Evolutionary conservation across 371 early-diverging fungal genomes (phyloP).

Genomic region (Rhizopus microsporus): DNA sequence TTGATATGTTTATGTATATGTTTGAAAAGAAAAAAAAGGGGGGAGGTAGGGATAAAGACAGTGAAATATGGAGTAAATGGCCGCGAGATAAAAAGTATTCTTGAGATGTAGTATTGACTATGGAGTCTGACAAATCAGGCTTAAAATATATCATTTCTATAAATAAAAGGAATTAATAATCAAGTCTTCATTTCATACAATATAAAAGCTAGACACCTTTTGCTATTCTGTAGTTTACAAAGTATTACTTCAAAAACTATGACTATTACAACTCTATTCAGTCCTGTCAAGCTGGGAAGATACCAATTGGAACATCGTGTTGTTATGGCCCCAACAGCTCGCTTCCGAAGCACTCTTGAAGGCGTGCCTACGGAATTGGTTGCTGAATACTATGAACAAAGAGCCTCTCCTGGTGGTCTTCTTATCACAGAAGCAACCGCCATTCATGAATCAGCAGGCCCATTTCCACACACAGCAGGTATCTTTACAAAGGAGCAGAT

Average conservation of each 20-base stretch:
- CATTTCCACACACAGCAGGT: conserved; percentile 39
- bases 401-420: conserved; percentile 57
- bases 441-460: conserved; percentile 39
- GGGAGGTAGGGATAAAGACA: no score
- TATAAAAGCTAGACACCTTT: no score
- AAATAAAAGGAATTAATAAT: no score
- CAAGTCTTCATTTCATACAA: no score
- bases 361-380: conserved; percentile 45
- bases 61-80: no score
- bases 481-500: conserved; percentile 51
- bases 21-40: no score
- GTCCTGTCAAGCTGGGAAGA: neutral
- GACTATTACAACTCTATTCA: neutral
- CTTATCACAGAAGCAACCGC: conserved; percentile 57
- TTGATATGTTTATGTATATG: no score
- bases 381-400: conserved; percentile 58
- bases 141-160: no score
- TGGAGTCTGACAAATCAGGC: no score
- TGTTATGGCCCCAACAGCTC: conserved; percentile 57
- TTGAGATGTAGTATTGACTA: no score
- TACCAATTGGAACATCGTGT: conserved; percentile 49
- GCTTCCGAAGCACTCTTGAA: conserved; percentile 32
- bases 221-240: no score
- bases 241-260: neutral
- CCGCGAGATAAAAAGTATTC: no score